These are phyloP conservation scores for Lachnellula suecica DNA, from an alignment of 2,329 filamentous ascomycete species.

Conservation along the genomic window DNA sequence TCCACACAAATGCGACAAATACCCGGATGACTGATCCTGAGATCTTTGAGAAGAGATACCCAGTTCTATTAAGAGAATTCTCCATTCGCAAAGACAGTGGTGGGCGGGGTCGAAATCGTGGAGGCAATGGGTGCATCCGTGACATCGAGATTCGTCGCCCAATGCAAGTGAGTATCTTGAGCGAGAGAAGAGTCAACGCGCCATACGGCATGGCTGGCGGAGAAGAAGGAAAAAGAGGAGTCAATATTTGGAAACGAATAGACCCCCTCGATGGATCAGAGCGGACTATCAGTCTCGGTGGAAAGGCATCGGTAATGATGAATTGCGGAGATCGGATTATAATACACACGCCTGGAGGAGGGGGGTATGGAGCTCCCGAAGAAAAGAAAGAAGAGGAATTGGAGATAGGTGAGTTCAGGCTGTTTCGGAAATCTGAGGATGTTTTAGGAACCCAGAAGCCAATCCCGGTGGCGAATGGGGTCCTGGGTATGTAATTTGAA, in stretches of 20 bases:
- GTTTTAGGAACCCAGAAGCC: not conserved
- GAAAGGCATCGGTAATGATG: slow-evolving; percentile 20
- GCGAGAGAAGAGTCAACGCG: slow-evolving; percentile 69
- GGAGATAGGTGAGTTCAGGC: not conserved
- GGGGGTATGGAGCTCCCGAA: slow-evolving; percentile 4
- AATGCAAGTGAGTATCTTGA: slow-evolving; percentile 33
- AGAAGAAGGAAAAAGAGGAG: slow-evolving; percentile 69
- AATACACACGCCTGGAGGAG: slow-evolving; percentile 24
- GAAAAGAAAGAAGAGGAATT: not conserved
- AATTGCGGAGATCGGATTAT: slow-evolving; percentile 21
- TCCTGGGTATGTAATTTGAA: not conserved
- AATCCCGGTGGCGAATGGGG: not conserved
- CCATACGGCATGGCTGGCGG: slow-evolving; percentile 84
- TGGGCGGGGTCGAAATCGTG: slow-evolving; percentile 17
- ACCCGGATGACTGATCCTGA: slow-evolving; percentile 26
- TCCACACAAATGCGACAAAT: slow-evolving; percentile 26
- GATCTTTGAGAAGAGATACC: slow-evolving; percentile 25
- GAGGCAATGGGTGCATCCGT: slow-evolving; percentile 22
- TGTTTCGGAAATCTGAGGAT: not conserved
- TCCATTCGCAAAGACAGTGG: slow-evolving; percentile 20
- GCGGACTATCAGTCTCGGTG: slow-evolving; percentile 22
- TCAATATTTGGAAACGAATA: slow-evolving; percentile 74
- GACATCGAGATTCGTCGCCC: slow-evolving; percentile 53
- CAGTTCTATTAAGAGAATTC: slow-evolving; percentile 25
- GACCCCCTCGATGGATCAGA: slow-evolving; percentile 39